These are phyloP conservation scores for Aspergillus avenaceus DNA, from an alignment of 495 filamentous ascomycete genomes.

Conservation along the genomic window DNA sequence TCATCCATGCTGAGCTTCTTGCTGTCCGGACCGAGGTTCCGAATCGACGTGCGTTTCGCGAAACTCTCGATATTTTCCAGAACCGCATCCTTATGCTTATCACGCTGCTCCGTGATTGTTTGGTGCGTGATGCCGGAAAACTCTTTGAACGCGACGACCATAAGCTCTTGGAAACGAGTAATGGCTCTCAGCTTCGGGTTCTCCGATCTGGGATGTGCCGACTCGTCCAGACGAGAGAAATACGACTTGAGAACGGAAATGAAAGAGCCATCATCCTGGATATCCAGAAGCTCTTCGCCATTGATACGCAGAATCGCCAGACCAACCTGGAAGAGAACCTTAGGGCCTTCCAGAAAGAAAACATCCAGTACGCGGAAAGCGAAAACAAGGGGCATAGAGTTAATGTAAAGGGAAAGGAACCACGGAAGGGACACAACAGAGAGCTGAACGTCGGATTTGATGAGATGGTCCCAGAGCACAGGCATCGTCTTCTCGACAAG, in stretches of 20 bases:
- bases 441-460: slow-evolving; percentile 94
- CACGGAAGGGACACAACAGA: slow-evolving; percentile 96
- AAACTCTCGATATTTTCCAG: slow-evolving; percentile 94
- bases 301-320: slow-evolving; percentile 96
- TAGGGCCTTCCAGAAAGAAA: slow-evolving; percentile 96
- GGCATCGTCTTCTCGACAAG: slow-evolving; percentile 98
- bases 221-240: slow-evolving; percentile 89
- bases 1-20: slow-evolving; percentile 83
- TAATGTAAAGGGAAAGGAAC: slow-evolving; percentile 98
- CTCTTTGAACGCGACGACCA: slow-evolving; percentile 98
- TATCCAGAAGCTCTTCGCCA: slow-evolving; percentile 94
- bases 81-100: slow-evolving; percentile 88
- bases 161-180: slow-evolving; percentile 93
- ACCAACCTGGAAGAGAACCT: slow-evolving; percentile 94
- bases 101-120: slow-evolving; percentile 81
- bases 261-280: slow-evolving; percentile 91
- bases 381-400: slow-evolving; percentile 97
- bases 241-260: slow-evolving; percentile 95
- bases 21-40: slow-evolving; percentile 93
- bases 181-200: slow-evolving; percentile 90
- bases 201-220: slow-evolving; percentile 89
- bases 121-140: slow-evolving; percentile 92
- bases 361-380: slow-evolving; percentile 95
- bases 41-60: slow-evolving; percentile 91
- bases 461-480: slow-evolving; percentile 94